Evolutionary conservation across 164 flowering plant genomes (phyloP), one percentile per base, ranked within the genome.

Genomic region (Umbilicus rupestris): DNA sequence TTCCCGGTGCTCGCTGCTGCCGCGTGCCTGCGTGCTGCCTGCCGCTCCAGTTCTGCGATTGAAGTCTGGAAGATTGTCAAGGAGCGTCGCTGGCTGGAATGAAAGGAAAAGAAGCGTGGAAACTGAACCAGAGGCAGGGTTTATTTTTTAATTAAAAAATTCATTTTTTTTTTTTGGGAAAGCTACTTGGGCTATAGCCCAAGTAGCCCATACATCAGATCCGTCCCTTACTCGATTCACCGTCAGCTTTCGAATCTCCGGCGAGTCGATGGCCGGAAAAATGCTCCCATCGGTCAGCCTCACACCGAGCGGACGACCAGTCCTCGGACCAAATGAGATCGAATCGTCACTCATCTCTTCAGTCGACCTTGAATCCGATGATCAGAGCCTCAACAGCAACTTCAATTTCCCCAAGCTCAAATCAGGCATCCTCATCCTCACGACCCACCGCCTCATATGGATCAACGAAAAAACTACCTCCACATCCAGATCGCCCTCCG

Each of bases 371-470:
- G 84, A 81, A 42, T 70, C 78, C 67, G 96, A 87, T 35, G 83
- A 82, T 52, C 59, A 52, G 31, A 52, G 59, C n/a, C 28, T 22
- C 44, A 62, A 9, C 24, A 37, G 14, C 28, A 67, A 74, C 70
- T 74, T 78, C 44, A 66, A 16, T 67, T 80, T 84, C 72, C 78
- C 87, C n/a, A 67, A 65, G 11, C 74, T 81, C 62, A 86, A 81
- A 69, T 85, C 97, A 28, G 87, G 88, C 57, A 62, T 83, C 55
- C 77, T 89, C 46, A 80, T 82, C 76, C 87, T 93, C 76, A 90
- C 92, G 39, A 85, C 92, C 16, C 94, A 87, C 75, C 92, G 94
- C 62, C 80, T 93, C 75, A 69, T 88, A 58, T 92, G 87, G 87
- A 77, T 82, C 63, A 70, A 82, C 31, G 79, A 82, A 5, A 45